These are phyloP conservation scores for Aspergillus sclerotiicarbonarius DNA, from an alignment of 495 filamentous ascomycete species.

Conservation along the genomic window DNA sequence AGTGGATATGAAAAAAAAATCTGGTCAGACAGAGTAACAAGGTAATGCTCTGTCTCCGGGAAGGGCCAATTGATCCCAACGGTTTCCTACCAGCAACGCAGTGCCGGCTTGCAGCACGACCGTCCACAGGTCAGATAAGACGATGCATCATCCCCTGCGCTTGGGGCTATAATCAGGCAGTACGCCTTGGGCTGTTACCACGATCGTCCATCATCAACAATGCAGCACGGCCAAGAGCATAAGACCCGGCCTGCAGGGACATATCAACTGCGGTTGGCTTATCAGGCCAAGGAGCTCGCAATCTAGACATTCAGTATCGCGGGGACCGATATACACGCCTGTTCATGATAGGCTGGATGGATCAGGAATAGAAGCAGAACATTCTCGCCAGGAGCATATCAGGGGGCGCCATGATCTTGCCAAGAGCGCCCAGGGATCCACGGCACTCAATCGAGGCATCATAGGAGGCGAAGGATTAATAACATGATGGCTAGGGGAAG, in stretches of 20 bases:
- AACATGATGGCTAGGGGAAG: constrained; percentile 6
- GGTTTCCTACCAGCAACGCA: not conserved
- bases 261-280: constrained; percentile 13
- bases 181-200: constrained; percentile 4
- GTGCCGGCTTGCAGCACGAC: not conserved
- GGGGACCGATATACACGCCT: constrained; percentile 1
- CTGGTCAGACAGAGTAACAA: not conserved
- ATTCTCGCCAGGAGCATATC: constrained; percentile 6
- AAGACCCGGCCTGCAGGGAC: not conserved
- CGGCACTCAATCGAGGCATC: constrained; percentile 9
- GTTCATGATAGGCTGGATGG: constrained; percentile 8
- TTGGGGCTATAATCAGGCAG: not conserved
- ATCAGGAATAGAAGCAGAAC: not conserved
- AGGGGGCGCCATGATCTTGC: constrained; percentile 2
- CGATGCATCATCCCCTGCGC: not conserved
- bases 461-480: not conserved
- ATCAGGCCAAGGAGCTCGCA: constrained; percentile 7
- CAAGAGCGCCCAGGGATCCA: not conserved
- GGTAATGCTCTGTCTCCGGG: not conserved
- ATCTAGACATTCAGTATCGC: constrained; percentile 9
- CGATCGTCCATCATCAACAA: constrained; percentile 1
- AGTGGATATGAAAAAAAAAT: not conserved
- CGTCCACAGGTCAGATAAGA: not conserved
- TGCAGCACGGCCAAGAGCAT: not conserved
- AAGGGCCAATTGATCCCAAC: not conserved